Base-by-base conservation (phyloP, 2,329 filamentous ascomycete genomes). In the Phoma sp. region DNA sequence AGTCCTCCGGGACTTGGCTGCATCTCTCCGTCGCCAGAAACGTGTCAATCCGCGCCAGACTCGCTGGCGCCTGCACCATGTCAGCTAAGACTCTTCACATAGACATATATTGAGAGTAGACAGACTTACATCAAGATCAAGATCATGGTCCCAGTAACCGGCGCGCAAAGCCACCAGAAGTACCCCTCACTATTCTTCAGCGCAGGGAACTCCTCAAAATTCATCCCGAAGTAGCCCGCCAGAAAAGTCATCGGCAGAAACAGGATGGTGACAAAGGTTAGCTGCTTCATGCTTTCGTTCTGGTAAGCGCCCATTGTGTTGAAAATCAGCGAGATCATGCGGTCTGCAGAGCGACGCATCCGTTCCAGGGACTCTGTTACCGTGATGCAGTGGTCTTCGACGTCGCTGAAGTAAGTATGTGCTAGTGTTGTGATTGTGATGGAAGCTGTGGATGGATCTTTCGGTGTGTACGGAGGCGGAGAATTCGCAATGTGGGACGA, bases 241-340 rank as follows among this genome's bases (percentile, higher is more conserved):
- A 96, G 80, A 71, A 96, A 96, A 0, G 92, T 96, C 67, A 96
- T 76, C 0, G 93, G 93, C 14, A 96, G 78, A 74, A 96, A 96
- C 68, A 96, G 87, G 56, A 96, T 93, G 6, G 92, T 96, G 18
- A 93, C 91, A 18, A 90, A 81, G 0, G 91, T 95, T 36, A 97
- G 81, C 69, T 93, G 90, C 76, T 91, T 93, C 90, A 96, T 96
- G 58, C 86, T 91, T 74, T 96, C 91, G 73, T 96, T 96, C 69
- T 96, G 93, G 53, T 87, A 87, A 2, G 92, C 89, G 42, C 90
- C 87, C 54, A 96, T 92, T 11, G 90, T 95, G 76, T 96, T 96
- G 81, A 96, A 96, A 54, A 96, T 96, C 30, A 96, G 81, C 61
- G 90, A 89, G 63, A 95, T 95, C 78, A 96, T 87, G 68, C 92